Evolutionary conservation across 2,329 filamentous ascomycete genomes (phyloP), one percentile per base, ranked within the genome.

Genomic region (Penicillium concentricum): DNA sequence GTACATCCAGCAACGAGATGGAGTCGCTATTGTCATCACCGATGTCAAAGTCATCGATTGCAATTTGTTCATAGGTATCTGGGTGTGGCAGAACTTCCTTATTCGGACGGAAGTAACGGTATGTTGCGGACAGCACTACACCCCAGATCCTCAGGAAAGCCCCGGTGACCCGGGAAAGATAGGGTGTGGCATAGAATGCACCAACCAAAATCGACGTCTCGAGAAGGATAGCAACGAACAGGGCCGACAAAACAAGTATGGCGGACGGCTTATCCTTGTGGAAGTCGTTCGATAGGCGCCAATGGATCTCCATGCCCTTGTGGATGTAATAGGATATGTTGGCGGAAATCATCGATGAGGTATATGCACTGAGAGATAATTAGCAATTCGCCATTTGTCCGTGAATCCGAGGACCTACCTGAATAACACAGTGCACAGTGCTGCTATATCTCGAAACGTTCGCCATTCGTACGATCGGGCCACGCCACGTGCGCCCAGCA

Each of bases 221-320:
- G 15, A 59, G 32, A 16, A 64, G 28, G 26, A 68, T 45, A 5
- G 53, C 56, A 20, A 58, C 48, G 16, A 49, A 38, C 24, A 65
- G 44, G 20, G 58, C 63, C 1, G 58, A 58, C 43, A 66, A 34
- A 3, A 65, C 58, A 8, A 54, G 49, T 22, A 28, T 43, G 32
- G 54, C 50, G 18, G 58, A 38, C 2, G 60, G 55, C 32, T 51
- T 57, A 18, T 51, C 51, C 24, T 57, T 53, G 15, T 56, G 56
- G 34, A 66, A 61, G 24, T 39, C 46, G 8, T 54, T 56, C 4
- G 54, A 46, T 41, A 63, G 57, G 10, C 60, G 64, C 66, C 65
- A 68, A 42, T 65, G 60, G 15, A 68, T 67, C 51, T 68, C 66
- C 16, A 47, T 41, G 9, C 65, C 66, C 7, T 50, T 63, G 24